Percentiles rank a stretch among this genome's conserved stretches.
phyloP scores from a whole-genome alignment of 148 eudicot species.

The Nepenthes gracilis region DNA sequence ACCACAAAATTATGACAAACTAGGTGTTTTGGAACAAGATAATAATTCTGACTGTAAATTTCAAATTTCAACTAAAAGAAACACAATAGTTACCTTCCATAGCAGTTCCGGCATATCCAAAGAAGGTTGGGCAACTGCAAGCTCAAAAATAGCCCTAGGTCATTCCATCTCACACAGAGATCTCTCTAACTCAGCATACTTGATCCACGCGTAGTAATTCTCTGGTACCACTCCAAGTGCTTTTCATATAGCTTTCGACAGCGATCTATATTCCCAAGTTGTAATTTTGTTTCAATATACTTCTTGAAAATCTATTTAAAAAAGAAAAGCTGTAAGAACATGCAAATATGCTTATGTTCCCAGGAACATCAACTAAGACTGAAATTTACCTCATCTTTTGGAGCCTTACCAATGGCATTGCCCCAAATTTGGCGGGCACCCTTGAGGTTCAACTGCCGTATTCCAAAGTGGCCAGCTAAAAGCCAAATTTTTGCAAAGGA shows the following conservation, averaged over 20 bases:
- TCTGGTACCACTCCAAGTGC: conserved; percentile 93
- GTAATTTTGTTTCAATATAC: conserved; percentile 88
- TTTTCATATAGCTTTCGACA: conserved; percentile 85
- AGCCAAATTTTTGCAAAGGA: conserved; percentile 96
- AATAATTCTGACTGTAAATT: neutral
- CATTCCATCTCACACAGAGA: conserved; percentile 83
- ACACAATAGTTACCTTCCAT: conserved; percentile 58
- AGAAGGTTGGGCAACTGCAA: conserved; percentile 91
- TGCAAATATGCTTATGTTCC: neutral
- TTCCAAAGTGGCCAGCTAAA: conserved; percentile 90
- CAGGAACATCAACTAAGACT: neutral
- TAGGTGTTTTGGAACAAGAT: neutral
- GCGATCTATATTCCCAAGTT: conserved; percentile 77
- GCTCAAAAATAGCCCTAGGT: conserved; percentile 82
- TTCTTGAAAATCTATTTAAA: conserved; percentile 69
- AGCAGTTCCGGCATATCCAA: conserved; percentile 84
- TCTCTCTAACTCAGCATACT: conserved; percentile 79
- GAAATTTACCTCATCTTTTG: conserved; percentile 69
- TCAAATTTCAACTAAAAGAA: neutral
- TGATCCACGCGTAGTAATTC: conserved; percentile 88
- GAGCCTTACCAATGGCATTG: conserved; percentile 89
- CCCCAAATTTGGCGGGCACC: conserved; percentile 75
- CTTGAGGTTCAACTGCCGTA: conserved; percentile 65
- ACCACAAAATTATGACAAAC: too few relatives aligned
- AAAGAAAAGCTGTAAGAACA: neutral